These are phyloP conservation scores for Saccharomyces mikatae DNA, from an alignment of 805 yeast species.

Conservation along the genomic window DNA sequence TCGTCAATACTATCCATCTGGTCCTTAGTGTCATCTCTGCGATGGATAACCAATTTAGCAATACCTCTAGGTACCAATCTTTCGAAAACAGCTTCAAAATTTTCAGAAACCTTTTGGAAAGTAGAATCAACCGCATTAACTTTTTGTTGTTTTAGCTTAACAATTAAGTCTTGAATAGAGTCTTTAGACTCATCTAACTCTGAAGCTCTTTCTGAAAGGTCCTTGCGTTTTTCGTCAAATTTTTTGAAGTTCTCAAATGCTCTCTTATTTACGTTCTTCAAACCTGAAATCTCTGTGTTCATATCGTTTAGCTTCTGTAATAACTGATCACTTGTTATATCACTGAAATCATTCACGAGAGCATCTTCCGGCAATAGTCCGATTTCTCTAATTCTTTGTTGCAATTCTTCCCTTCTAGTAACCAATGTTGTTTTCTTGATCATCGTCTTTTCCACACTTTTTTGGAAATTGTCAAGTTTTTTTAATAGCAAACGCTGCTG, in stretches of 20 bases:
- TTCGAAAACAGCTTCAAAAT: constrained; percentile 69
- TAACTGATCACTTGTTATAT: constrained; percentile 43
- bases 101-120: constrained; percentile 64
- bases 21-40: constrained; percentile 20
- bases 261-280: constrained; percentile 76
- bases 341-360: constrained; percentile 39
- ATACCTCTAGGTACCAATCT: constrained; percentile 75
- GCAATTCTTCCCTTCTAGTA: constrained; percentile 62
- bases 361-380: constrained; percentile 91
- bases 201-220: constrained; percentile 51
- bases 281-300: constrained; percentile 51
- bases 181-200: constrained; percentile 64
- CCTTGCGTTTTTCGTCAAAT: constrained; percentile 66
- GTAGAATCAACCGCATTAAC: constrained; percentile 74
- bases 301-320: constrained; percentile 45
- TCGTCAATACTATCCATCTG: constrained; percentile 18
- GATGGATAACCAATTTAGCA: constrained; percentile 65
- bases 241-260: constrained; percentile 77
- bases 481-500: constrained; percentile 47
- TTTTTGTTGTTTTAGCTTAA: constrained; percentile 65
- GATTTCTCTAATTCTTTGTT: constrained; percentile 64
- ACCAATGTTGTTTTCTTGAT: constrained; percentile 53
- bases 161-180: constrained; percentile 66
- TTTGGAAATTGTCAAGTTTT: constrained; percentile 53
- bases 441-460: constrained; percentile 54